A percentile compares a stretch with the other conserved stretches of the same genome.
Conservation (phyloP, 768 basidiomycete genomes). For the Tricholoma sp. region DNA sequence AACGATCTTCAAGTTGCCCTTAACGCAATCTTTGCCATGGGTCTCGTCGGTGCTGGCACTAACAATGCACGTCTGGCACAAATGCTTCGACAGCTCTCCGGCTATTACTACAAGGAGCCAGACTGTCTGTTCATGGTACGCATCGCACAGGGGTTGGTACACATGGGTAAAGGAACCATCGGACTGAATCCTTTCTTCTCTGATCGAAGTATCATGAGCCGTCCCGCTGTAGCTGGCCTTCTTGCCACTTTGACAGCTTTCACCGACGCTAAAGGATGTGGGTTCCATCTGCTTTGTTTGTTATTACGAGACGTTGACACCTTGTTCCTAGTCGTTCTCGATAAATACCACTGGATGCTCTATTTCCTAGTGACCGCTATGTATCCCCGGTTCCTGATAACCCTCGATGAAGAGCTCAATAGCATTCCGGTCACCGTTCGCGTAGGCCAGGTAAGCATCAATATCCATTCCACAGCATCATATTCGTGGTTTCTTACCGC, state of each 20-base stretch:
- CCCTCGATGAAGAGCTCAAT: constrained; percentile 88
- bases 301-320: background rate
- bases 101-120: constrained; percentile 98
- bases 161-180: constrained; percentile 99
- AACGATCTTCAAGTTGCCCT: constrained; percentile 94
- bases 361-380: constrained; percentile 95
- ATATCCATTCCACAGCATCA: background rate
- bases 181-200: constrained; percentile 95
- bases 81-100: constrained; percentile 94
- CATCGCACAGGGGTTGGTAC: constrained; percentile 93
- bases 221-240: constrained; percentile 84
- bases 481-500: constrained; percentile 2
- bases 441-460: constrained; percentile 73
- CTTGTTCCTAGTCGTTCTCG: constrained; percentile 67
- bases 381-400: constrained; percentile 98
- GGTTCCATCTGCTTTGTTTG: constrained; percentile 31
- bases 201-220: constrained; percentile 86
- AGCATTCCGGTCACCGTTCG: constrained; percentile 86
- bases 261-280: constrained; percentile 90
- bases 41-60: constrained; percentile 95
- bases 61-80: constrained; percentile 97
- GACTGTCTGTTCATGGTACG: constrained; percentile 96
- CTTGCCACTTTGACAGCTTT: constrained; percentile 87
- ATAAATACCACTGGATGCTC: constrained; percentile 98
- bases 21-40: constrained; percentile 99